Evolutionary conservation across 2,329 filamentous ascomycete species (phyloP).

Genomic region (Diaporthe humulicola): DNA sequence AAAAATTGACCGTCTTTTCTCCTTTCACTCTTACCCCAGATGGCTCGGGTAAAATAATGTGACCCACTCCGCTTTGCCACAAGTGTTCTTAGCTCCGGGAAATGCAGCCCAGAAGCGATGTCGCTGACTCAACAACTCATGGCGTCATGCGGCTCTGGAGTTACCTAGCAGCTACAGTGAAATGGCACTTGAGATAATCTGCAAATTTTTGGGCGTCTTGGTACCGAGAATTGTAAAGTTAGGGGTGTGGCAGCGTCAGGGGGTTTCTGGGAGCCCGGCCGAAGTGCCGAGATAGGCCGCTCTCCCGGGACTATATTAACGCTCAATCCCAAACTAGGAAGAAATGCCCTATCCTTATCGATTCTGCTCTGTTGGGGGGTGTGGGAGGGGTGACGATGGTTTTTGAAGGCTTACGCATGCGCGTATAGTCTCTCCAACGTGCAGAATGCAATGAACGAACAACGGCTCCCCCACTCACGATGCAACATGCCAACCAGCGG

Average conservation of each 20-base stretch:
- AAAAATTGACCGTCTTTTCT: conserved; percentile 1
- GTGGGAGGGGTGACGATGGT: neutral
- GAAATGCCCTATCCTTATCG: neutral
- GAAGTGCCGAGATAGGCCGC: neutral
- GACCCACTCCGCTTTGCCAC: conserved; percentile 10
- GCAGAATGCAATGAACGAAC: neutral
- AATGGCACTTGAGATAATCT: no score
- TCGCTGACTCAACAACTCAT: conserved; percentile 20
- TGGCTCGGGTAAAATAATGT: neutral
- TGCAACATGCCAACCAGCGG: neutral
- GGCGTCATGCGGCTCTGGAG: conserved; percentile 1
- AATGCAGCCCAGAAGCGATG: neutral
- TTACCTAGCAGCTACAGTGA: neutral
- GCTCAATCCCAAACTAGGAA: neutral
- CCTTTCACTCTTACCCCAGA: conserved; percentile 1
- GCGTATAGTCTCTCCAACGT: neutral
- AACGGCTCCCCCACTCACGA: neutral
- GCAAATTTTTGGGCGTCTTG: neutral
- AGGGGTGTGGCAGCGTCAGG: neutral
- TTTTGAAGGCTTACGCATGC: neutral
- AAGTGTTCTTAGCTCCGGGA: conserved; percentile 3
- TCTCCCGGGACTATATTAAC: neutral
- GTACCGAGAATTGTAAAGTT: neutral
- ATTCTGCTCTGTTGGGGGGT: neutral
- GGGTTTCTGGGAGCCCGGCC: neutral